A percentile compares a stretch with the other conserved stretches of the same genome.
These are phyloP conservation scores for Candida silvicultrix DNA, from an alignment of 805 yeast genomes.

Conservation along the genomic window DNA sequence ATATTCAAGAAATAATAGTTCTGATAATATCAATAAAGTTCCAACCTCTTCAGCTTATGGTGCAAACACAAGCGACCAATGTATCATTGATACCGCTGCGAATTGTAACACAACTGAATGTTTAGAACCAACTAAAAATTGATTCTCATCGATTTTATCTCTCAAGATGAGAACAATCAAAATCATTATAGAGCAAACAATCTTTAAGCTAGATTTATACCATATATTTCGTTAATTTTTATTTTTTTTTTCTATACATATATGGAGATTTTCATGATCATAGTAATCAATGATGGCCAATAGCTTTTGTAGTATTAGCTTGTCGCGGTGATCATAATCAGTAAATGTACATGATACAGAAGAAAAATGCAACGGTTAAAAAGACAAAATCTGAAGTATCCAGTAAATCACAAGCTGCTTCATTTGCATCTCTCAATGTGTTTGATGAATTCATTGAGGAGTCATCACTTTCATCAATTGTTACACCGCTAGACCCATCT, in stretches of 20 bases:
- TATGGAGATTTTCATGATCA: too few species aligned
- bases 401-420: neutral
- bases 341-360: too few species aligned
- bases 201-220: too few species aligned
- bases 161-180: too few species aligned
- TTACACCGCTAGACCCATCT: slow-evolving; percentile 7
- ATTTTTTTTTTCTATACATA: too few species aligned
- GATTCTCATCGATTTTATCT: too few species aligned
- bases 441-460: neutral
- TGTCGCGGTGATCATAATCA: too few species aligned
- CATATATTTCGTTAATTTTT: neutral
- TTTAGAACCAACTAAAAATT: slow-evolving; percentile 17
- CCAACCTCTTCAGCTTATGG: slow-evolving; percentile 27
- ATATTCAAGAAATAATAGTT: slow-evolving; percentile 14
- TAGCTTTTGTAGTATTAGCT: too few species aligned
- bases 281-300: too few species aligned
- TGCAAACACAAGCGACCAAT: slow-evolving; percentile 27
- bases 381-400: neutral
- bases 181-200: too few species aligned
- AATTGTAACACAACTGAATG: slow-evolving; percentile 45
- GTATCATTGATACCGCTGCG: slow-evolving; percentile 46
- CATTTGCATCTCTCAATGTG: neutral
- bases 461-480: neutral
- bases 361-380: neutral
- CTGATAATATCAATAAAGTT: slow-evolving; percentile 6